phyloP scores from a whole-genome alignment of 1,284 basidiomycete species.

The Rhodotorula sp. region DNA sequence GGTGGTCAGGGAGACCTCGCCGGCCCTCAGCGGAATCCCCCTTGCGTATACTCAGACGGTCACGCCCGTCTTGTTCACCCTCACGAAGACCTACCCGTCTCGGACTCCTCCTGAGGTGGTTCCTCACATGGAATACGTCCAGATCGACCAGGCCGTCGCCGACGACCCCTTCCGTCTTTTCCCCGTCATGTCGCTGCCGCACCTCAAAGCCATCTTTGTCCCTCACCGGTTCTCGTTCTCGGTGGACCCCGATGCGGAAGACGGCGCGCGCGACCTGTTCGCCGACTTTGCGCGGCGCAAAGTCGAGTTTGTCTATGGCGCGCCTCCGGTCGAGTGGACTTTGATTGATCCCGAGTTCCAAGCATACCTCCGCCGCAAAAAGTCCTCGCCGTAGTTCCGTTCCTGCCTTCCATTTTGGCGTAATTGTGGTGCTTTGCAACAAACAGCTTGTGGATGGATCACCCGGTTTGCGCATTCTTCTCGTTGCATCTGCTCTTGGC shows the following conservation, averaged over 20 bases:
- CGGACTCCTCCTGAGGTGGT: background rate
- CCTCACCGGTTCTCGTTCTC: background rate
- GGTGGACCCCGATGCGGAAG: background rate
- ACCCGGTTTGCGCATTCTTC: no score
- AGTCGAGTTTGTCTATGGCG: no score
- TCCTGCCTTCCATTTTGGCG: no score
- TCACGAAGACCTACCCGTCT: background rate
- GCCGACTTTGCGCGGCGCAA: background rate
- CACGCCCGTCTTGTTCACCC: conserved; percentile 1
- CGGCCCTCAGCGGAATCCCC: background rate
- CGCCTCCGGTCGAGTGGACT: no score
- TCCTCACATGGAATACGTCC: background rate
- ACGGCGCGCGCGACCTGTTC: no score
- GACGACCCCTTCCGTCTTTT: background rate
- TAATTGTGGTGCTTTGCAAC: no score
- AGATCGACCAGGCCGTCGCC: background rate
- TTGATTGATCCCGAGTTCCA: no score
- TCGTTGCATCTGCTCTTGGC: no score
- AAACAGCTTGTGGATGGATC: no score
- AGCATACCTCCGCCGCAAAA: no score
- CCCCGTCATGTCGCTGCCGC: background rate
- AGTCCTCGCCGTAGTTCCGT: no score
- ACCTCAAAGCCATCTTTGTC: conserved; percentile 3
- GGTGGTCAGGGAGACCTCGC: no score
- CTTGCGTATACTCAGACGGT: background rate